These are phyloP conservation scores for Trichoderma semiorbis DNA, from an alignment of 2,329 filamentous ascomycete species.

Conservation along the genomic window DNA sequence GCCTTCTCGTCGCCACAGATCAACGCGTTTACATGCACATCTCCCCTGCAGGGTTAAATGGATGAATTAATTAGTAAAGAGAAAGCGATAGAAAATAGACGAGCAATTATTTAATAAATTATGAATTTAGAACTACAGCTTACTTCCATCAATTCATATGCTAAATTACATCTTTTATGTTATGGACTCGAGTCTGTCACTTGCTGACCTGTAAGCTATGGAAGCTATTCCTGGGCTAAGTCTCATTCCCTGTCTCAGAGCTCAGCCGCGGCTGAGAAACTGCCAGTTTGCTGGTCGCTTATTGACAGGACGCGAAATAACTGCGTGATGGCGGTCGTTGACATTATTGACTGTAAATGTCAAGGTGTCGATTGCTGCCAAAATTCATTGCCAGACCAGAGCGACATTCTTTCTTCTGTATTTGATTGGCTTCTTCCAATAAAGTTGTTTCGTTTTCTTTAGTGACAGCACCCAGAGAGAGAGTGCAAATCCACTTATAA, in stretches of 20 bases:
- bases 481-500: background rate
- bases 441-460: background rate
- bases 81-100: background rate
- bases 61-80: background rate
- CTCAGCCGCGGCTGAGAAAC: background rate
- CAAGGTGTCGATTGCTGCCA: background rate
- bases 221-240: background rate
- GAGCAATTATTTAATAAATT: background rate
- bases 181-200: background rate
- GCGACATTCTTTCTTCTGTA: background rate
- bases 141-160: background rate
- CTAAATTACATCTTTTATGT: background rate
- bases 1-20: conserved; percentile 22
- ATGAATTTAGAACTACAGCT: background rate
- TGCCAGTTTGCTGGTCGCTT: background rate
- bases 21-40: conserved; percentile 22
- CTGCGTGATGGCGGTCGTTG: background rate
- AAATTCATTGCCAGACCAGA: background rate
- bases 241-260: background rate
- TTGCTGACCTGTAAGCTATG: background rate
- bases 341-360: background rate
- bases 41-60: conserved; percentile 12
- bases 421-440: background rate
- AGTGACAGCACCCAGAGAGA: background rate
- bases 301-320: background rate